Base-by-base conservation (phyloP, 208 protist species). In the Leishmania amazonensis region DNA sequence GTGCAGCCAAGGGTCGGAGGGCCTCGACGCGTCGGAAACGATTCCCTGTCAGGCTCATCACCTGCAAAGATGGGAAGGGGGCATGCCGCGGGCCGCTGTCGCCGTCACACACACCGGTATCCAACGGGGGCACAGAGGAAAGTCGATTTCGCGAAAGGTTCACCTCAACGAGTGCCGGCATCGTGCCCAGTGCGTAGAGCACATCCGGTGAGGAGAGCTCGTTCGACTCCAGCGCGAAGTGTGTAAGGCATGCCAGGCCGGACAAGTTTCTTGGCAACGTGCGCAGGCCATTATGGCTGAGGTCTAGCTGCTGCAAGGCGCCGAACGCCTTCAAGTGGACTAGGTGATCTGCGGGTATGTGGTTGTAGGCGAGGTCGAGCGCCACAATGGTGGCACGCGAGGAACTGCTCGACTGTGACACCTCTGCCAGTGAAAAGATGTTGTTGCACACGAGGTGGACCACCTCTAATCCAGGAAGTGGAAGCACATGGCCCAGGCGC, bases 281-380 rank as follows among this genome's bases (percentile, higher is more conserved):
- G 53, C 87, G 85, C 64, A 98, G 79, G 24, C 91, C 85, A 85
- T 98, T 98, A 71, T 91, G 87, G 84, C 93, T 97, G 49, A 98
- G 81, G 80, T 98, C 93, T 0, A 98, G 87, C 70, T 94, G 89
- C 73, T 94, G 87, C 38, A 98, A 85, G 74, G 80, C 89, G 2
- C 87, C 84, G 47, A 96, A 95, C 67, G 89, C 92, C 9, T 83
- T 79, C n/a, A 98, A 75, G 57, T 93, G 76, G 17, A 85, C 76
- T 11, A 98, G 62, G 28, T 98, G 87, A 15, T 35, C 17, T 38
- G 91, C 53, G 13, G 91, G 91, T 67, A 98, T 89, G 35, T 45
- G 67, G 80, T 98, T 98, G 88, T 95, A 98, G 28, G 95, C 95
- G 51, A 98, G 84, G 82, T 98, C 96, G 51, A 98, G 89, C 21